Percentiles rank a stretch among this genome's conserved stretches.
phyloP scores from a whole-genome alignment of 202 grass and related monocot species.

The Panicum hallii region DNA sequence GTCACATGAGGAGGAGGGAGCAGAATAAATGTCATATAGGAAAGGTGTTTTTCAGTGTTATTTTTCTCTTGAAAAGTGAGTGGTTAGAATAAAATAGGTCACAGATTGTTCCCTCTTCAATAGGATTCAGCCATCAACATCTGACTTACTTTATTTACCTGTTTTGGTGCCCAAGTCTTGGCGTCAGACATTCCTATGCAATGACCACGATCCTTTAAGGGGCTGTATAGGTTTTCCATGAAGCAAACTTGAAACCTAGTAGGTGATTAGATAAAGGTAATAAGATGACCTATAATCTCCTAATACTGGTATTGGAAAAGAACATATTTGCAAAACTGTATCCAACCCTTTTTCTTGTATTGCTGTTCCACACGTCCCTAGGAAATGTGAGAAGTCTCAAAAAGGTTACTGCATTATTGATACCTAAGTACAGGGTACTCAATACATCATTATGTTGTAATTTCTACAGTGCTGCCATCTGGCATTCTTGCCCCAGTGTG shows the following conservation, averaged over 20 bases:
- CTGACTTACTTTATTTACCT: neutral
- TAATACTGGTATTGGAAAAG: neutral
- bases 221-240: neutral
- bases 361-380: neutral
- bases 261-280: neutral
- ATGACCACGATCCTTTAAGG: neutral
- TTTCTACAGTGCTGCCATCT: slow-evolving; percentile 6
- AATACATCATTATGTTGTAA: slow-evolving; percentile 13
- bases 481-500: neutral
- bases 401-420: neutral
- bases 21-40: neutral
- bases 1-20: neutral
- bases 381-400: neutral
- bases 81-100: neutral
- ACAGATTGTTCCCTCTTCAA: neutral
- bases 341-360: neutral
- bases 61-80: slow-evolving; percentile 7
- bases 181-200: neutral
- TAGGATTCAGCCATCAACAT: neutral
- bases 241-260: neutral
- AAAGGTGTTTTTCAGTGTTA: neutral
- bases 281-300: neutral
- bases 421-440: neutral
- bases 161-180: neutral
- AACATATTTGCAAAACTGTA: neutral